Base-by-base conservation (phyloP, 129 eudicot genomes). In the Tagetes patula region DNA sequence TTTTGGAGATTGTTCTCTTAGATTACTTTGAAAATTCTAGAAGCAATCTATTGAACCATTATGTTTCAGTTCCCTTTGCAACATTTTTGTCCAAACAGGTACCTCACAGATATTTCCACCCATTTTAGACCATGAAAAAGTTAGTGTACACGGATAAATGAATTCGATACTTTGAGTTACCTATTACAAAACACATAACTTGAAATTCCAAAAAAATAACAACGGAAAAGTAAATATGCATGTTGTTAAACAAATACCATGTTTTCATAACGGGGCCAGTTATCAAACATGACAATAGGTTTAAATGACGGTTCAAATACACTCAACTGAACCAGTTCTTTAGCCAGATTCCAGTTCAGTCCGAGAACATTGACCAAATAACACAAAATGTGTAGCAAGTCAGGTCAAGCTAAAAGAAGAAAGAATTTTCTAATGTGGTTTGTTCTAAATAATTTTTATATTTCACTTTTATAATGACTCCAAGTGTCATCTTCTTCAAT, bases 401-500 rank as follows among this genome's bases (percentile, higher is more conserved):
- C 37, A 30, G 3, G 5, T 56, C 10, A 8, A 11, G 12, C 53
- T 12, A 48, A 56, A 56, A 31, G n/a, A 30, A 56, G 37, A 5
- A 56, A 8, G 38, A 8, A 33, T 56, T 56, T 56, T 56, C 36
- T 38, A 56, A 31, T 56, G 66, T 37, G 66, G 14, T 60, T 61
- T 61, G 45, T 61, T 61, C 1, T 34, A 1, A 61, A 36, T 61
- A 36, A 11, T 6, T 56, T 1, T 77, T 75, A 85, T 42, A 83
- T 32, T 12, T 89, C 89, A 76, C 91, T 78, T 81, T 67, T 86
- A 64, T 82, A 86, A 11, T 79, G 79, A 82, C 82, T 81, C 89
- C 90, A 89, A 46, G 59, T 4, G 64, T 90, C 93, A 20, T 85
- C 95, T 42, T 89, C 96, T 32, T 87, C 93, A 10, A 70, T 77